These are phyloP conservation scores for Trichosporon sp. DNA, from an alignment of 1,284 basidiomycete genomes.

Conservation along the genomic window DNA sequence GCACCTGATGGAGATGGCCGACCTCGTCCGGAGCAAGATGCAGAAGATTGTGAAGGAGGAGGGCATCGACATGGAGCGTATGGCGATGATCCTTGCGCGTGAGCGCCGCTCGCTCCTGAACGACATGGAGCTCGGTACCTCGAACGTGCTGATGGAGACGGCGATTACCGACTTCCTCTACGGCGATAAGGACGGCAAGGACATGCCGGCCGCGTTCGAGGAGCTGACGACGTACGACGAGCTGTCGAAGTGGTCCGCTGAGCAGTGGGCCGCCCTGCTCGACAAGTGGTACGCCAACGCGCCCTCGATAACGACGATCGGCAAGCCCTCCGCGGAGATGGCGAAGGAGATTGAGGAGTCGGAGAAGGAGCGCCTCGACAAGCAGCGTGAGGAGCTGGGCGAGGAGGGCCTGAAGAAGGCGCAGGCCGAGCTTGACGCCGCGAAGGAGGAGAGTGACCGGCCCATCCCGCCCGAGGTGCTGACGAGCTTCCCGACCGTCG, in stretches of 20 bases:
- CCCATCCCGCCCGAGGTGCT: slow-evolving; percentile 77
- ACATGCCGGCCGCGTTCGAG: slow-evolving; percentile 67
- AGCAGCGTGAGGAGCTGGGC: slow-evolving; percentile 68
- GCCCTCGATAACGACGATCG: slow-evolving; percentile 66
- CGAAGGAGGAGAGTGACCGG: slow-evolving; percentile 79
- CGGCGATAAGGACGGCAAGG: slow-evolving; percentile 73
- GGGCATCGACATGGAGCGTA: slow-evolving; percentile 86
- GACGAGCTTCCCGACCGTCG: slow-evolving; percentile 76
- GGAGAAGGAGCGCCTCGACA: slow-evolving; percentile 70
- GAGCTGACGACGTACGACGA: slow-evolving; percentile 68
- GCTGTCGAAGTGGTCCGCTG: slow-evolving; percentile 65
- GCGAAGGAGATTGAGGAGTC: slow-evolving; percentile 73
- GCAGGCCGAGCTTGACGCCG: slow-evolving; percentile 64
- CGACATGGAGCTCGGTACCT: slow-evolving; percentile 42
- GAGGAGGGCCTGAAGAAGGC: slow-evolving; percentile 71
- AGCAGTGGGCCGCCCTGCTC: slow-evolving; percentile 76
- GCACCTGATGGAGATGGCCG: slow-evolving; percentile 66
- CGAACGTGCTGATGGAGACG: slow-evolving; percentile 36
- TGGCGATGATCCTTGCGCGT: slow-evolving; percentile 78
- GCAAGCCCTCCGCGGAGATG: slow-evolving; percentile 82
- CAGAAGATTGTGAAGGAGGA: slow-evolving; percentile 60
- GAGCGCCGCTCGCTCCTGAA: slow-evolving; percentile 68
- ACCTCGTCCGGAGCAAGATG: slow-evolving; percentile 66
- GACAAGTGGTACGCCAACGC: slow-evolving; percentile 74
- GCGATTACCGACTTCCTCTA: slow-evolving; percentile 69